Percentiles rank a stretch among this genome's conserved stretches.
phyloP scores from a whole-genome alignment of 1,284 basidiomycete genomes.

The Hymenochaete sp. region DNA sequence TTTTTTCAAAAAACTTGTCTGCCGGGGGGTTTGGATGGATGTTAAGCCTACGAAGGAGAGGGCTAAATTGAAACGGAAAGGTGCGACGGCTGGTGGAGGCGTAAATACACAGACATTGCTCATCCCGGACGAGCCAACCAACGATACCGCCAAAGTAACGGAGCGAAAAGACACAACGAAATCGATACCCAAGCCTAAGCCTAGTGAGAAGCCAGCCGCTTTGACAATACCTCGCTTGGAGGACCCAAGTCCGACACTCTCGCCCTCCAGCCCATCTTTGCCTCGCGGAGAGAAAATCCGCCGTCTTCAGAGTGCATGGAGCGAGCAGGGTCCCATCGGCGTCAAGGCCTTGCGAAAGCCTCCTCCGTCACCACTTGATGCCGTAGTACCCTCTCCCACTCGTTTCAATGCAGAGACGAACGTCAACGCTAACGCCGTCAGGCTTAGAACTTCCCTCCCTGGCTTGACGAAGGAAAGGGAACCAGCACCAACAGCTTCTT shows the following conservation, averaged over 20 bases:
- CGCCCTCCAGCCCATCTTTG: conserved; percentile 1
- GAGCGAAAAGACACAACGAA: not conserved
- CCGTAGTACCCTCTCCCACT: conserved; percentile 10
- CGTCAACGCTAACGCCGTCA: conserved; percentile 26
- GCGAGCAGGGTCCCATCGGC: conserved; percentile 27
- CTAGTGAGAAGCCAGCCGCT: not conserved
- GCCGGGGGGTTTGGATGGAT: not conserved
- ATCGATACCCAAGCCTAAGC: no score
- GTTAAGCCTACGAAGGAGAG: conserved; percentile 61
- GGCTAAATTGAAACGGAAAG: conserved; percentile 53
- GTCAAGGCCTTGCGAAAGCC: conserved; percentile 23
- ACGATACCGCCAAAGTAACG: not conserved
- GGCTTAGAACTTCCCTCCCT: conserved; percentile 35
- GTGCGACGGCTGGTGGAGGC: conserved; percentile 20
- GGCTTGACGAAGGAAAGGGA: no score
- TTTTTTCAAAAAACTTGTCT: conserved; percentile 17
- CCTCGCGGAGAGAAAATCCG: conserved; percentile 16
- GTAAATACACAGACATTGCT: not conserved
- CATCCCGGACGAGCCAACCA: not conserved
- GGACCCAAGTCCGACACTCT: conserved; percentile 6
- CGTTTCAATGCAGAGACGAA: conserved; percentile 17
- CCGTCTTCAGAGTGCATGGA: conserved; percentile 28
- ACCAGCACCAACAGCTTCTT: no score
- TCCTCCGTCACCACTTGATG: conserved; percentile 4
- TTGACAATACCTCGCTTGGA: conserved; percentile 5